These are phyloP conservation scores for Thalassiosira profunda DNA, from an alignment of 108 stramenopile species.

Conservation along the genomic window DNA sequence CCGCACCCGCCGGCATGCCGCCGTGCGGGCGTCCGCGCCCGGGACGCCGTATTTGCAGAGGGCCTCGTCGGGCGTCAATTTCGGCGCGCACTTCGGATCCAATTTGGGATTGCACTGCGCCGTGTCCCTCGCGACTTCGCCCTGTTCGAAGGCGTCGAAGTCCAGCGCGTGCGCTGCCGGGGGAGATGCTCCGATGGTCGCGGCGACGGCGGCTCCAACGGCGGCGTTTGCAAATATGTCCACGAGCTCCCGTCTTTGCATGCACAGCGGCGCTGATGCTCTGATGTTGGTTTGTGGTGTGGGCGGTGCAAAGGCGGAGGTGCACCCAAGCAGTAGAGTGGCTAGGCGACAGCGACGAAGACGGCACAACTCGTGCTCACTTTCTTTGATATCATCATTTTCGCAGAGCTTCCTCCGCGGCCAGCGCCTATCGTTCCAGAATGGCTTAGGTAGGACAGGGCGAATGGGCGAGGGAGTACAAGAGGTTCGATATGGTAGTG, in stretches of 20 bases:
- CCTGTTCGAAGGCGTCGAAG: conserved; percentile 39
- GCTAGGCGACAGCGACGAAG: too few relatives aligned
- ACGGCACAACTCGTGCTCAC: too few relatives aligned
- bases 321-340: too few relatives aligned
- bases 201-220: background rate
- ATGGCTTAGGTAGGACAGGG: too few relatives aligned
- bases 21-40: conserved; percentile 53
- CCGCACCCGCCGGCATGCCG: conserved; percentile 69
- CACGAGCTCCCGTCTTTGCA: conserved; percentile 19
- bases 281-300: background rate
- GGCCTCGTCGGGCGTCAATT: conserved; percentile 63
- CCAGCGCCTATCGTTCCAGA: too few relatives aligned
- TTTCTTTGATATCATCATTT: too few relatives aligned
- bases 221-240: conserved; percentile 2
- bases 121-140: conserved; percentile 43
- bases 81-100: conserved; percentile 71
- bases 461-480: too few relatives aligned
- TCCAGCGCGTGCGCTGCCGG: conserved; percentile 26
- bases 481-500: too few relatives aligned
- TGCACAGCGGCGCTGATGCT: background rate
- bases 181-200: background rate
- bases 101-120: conserved; percentile 77
- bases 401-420: too few relatives aligned
- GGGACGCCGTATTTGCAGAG: conserved; percentile 75
- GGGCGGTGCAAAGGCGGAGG: background rate